These are phyloP conservation scores for Carex kokanica DNA, from an alignment of 176 grass and related monocot genomes.

Conservation along the genomic window DNA sequence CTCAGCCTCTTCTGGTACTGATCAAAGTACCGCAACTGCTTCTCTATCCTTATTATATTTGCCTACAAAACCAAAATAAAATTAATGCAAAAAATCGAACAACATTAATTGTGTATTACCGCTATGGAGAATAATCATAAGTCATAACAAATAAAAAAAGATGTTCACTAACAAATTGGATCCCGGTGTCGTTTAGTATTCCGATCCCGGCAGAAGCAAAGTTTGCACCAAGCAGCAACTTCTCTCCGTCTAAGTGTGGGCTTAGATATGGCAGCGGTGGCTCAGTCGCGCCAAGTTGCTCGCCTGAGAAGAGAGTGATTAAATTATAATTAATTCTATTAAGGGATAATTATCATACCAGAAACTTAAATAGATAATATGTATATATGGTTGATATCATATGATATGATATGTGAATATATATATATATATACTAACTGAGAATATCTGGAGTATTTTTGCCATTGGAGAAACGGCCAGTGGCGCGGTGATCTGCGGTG, in stretches of 20 bases:
- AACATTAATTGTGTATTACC: background rate
- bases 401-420: background rate
- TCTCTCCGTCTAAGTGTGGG: slow-evolving; percentile 61
- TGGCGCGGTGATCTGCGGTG: slow-evolving; percentile 50
- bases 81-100: background rate
- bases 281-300: slow-evolving; percentile 58
- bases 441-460: slow-evolving; percentile 82
- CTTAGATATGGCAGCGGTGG: slow-evolving; percentile 68
- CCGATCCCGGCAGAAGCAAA: slow-evolving; percentile 94
- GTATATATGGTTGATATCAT: background rate
- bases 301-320: slow-evolving; percentile 38
- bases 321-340: background rate
- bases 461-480: slow-evolving; percentile 77
- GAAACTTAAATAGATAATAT: background rate
- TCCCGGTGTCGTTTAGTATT: slow-evolving; percentile 87
- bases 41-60: slow-evolving; percentile 76
- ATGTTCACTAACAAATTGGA: slow-evolving; percentile 64
- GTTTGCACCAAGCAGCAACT: slow-evolving; percentile 84
- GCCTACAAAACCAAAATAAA: slow-evolving; percentile 27
- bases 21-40: slow-evolving; percentile 64
- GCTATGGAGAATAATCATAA: too few relatives aligned
- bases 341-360: background rate
- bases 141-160: background rate
- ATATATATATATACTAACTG: slow-evolving; percentile 39
- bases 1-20: slow-evolving; percentile 73